Evolutionary conservation across 768 basidiomycete species (phyloP).

Genomic region (Serendipita indica): DNA sequence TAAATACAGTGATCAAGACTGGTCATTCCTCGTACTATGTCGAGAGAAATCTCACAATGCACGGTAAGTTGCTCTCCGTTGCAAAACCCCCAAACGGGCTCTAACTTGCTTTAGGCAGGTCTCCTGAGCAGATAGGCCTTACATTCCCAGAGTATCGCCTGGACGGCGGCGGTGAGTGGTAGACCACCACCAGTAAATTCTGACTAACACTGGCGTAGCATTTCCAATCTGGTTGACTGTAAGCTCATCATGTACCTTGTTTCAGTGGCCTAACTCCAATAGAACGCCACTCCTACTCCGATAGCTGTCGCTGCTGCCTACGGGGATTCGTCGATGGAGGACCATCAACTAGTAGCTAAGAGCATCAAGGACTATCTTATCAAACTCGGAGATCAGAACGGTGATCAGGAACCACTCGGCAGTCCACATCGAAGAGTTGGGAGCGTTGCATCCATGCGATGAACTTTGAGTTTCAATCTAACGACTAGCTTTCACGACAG

Average conservation of each 20-base stretch:
- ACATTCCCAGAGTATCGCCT: neutral
- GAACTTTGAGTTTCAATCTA: no score
- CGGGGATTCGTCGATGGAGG: neutral
- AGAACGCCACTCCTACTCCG: neutral
- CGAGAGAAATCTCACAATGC: neutral
- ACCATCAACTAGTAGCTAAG: conserved; percentile 2
- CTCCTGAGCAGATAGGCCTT: neutral
- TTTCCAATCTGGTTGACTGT: conserved; percentile 8
- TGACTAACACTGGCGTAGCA: neutral
- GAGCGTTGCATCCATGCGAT: conserved; percentile 4
- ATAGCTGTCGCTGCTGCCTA: conserved; percentile 1
- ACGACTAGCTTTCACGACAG: no score
- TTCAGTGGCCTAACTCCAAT: neutral
- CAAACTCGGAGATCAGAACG: neutral
- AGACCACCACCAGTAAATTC: neutral
- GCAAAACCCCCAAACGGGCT: neutral
- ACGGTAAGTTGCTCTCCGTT: neutral
- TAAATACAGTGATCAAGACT: conserved; percentile 2
- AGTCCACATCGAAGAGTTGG: conserved; percentile 5
- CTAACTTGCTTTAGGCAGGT: neutral
- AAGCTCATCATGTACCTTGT: neutral
- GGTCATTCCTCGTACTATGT: neutral
- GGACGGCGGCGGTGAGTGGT: neutral
- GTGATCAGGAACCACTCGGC: neutral
- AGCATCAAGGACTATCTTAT: neutral